phyloP scores from a whole-genome alignment of 495 filamentous ascomycete species.

The Neurospora sp. region DNA sequence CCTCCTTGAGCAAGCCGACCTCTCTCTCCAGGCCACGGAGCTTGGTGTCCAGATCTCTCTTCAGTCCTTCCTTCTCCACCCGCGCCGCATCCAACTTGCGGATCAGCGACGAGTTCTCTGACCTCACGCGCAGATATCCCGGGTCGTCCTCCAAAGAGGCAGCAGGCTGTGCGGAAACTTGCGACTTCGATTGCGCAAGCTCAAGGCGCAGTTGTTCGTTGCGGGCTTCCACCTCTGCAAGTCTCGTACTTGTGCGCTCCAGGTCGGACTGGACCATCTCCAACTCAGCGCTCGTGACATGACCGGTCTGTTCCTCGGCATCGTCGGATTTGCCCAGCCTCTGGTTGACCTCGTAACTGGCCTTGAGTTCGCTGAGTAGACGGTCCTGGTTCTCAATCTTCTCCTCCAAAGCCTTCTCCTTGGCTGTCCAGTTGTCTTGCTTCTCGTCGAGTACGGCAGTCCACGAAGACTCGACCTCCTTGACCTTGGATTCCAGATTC shows the following conservation, averaged over 20 bases:
- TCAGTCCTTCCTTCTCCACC: constrained; percentile 71
- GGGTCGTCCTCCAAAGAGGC: constrained; percentile 74
- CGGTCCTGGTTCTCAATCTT: constrained; percentile 92
- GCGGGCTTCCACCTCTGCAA: constrained; percentile 85
- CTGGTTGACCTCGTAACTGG: constrained; percentile 93
- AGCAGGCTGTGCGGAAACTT: constrained; percentile 48
- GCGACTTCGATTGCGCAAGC: constrained; percentile 77
- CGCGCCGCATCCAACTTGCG: constrained; percentile 75
- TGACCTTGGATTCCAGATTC: constrained; percentile 61
- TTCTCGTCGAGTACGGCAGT: constrained; percentile 87
- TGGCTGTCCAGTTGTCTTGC: constrained; percentile 90
- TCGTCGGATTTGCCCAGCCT: constrained; percentile 65
- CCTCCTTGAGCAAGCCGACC: constrained; percentile 50
- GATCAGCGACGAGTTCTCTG: constrained; percentile 84
- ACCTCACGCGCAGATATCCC: constrained; percentile 69
- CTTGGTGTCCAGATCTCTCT: constrained; percentile 61
- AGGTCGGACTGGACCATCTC: constrained; percentile 88
- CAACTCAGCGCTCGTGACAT: constrained; percentile 77
- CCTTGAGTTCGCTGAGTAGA: constrained; percentile 86
- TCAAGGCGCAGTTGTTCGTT: constrained; percentile 91
- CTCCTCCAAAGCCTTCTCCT: constrained; percentile 84
- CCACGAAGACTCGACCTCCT: constrained; percentile 86
- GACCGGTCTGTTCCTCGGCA: constrained; percentile 44
- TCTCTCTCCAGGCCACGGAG: constrained; percentile 67
- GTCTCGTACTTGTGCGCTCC: constrained; percentile 74